Evolutionary conservation across 176 grass and related monocot species (phyloP), one percentile per base, ranked within the genome.

Genomic region (Avena insularis): DNA sequence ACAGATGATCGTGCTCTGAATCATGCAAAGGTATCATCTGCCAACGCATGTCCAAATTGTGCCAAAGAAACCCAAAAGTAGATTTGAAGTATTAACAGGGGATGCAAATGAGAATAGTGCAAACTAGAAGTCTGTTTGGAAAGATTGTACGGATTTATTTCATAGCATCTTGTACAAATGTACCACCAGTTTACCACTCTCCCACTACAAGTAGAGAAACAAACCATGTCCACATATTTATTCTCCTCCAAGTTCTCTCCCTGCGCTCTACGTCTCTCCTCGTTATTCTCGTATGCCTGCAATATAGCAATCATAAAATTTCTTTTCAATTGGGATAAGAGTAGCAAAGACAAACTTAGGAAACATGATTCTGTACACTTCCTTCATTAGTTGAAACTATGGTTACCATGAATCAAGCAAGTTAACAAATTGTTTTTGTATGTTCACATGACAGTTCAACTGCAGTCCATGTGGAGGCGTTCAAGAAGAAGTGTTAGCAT

Each of bases 231-330:
- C 40, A 79, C 75, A 68, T 88, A 92, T 80, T 84, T 86, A 76
- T 81, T 80, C 75, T 96, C 92, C 77, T 96, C 97, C 13, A 89
- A 89, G 71, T 21, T 94, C 40, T 93, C 89, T 77, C 79, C 84
- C 77, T 91, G 88, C 25, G 83, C 87, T 93, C 82, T 95, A 88
- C 92, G 91, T 76, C 69, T 83, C 75, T 96, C 93, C 79, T 94
- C 97, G 59, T 93, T 96, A 61, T 89, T 98, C 74, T 96, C 94
- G 29, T 87, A 79, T 17, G 93, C 93, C 93, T 98, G 89, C 48
- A 72, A 82, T 67, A 63, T 55, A 93, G 49, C 36, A 88, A 73
- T 43, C 82, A 87, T 59, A 70, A 75, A 13, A 77, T 23, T 61
- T 23, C 20, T 10, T 78, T 11, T 77, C 73, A 74, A 51, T 48